A percentile compares a stretch with the other conserved stretches of the same genome.
phyloP scores from a whole-genome alignment of 1,139 yeast genomes.

The Nematodospora anomalae region DNA sequence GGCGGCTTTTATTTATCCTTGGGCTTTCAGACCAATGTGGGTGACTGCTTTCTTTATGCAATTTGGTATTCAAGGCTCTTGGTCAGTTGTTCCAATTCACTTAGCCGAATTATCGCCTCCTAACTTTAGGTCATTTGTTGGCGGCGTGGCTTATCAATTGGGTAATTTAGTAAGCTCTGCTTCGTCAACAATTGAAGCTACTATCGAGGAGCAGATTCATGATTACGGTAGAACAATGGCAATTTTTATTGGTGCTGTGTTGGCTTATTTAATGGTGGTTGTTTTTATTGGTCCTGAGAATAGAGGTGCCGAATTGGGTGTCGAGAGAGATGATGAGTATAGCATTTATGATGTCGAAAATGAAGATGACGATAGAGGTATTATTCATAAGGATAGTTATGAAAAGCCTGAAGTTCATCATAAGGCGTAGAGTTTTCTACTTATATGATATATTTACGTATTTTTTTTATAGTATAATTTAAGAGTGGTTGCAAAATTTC shows the following conservation, averaged over 20 bases:
- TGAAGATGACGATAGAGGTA: conserved; percentile 9
- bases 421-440: conserved; percentile 5
- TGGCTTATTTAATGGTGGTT: conserved; percentile 58
- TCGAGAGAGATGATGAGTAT: conserved; percentile 23
- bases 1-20: conserved; percentile 65
- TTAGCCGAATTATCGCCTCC: conserved; percentile 77
- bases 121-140: conserved; percentile 68
- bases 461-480: not conserved
- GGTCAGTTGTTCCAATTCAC: conserved; percentile 85
- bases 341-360: conserved; percentile 11
- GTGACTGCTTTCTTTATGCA: conserved; percentile 81
- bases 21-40: conserved; percentile 63
- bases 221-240: conserved; percentile 64
- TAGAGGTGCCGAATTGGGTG: conserved; percentile 39
- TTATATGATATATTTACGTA: conserved; percentile 1
- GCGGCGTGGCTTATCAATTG: conserved; percentile 76
- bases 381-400: conserved; percentile 2
- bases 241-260: conserved; percentile 78
- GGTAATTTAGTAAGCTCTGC: conserved; percentile 86
- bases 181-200: conserved; percentile 77
- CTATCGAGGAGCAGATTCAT: conserved; percentile 36
- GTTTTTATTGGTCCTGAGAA: conserved; percentile 75
- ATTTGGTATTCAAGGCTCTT: conserved; percentile 81
- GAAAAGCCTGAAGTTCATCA: conserved; percentile 13
- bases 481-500: too few species aligned